These are phyloP conservation scores for Venturia pyrina DNA, from an alignment of 2,329 filamentous ascomycete genomes.

Conservation along the genomic window DNA sequence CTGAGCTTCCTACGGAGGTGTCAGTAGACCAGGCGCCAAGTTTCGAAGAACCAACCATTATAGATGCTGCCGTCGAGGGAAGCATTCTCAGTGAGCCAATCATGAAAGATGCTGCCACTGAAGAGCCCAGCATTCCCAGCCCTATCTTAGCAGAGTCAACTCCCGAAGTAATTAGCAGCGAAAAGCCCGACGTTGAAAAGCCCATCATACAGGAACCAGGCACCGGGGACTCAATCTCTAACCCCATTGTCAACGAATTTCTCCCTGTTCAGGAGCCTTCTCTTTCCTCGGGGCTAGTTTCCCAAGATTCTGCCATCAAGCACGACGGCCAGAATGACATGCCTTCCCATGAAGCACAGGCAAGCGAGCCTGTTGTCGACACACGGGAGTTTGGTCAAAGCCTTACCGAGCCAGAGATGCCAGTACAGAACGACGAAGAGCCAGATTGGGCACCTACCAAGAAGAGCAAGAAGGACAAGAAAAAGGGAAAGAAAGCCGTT, in stretches of 20 bases:
- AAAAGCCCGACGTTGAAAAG: not conserved
- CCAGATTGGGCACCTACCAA: conserved; percentile 15
- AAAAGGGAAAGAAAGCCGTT: conserved; percentile 11
- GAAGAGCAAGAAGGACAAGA: conserved; percentile 22
- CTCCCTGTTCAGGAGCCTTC: not conserved
- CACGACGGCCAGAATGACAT: not conserved
- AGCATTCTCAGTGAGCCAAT: not conserved
- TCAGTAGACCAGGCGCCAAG: not conserved
- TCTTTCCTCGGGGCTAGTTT: no score
- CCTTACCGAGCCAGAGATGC: not conserved
- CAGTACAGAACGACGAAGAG: conserved; percentile 3
- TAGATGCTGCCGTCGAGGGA: not conserved
- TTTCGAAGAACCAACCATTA: not conserved
- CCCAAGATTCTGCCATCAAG: not conserved
- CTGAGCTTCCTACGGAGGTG: not conserved
- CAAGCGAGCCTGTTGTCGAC: not conserved
- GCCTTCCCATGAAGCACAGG: not conserved
- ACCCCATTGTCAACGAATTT: not conserved
- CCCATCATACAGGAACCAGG: not conserved
- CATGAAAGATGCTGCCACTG: not conserved
- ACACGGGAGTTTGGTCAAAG: not conserved
- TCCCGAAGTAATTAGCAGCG: not conserved
- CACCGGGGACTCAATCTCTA: not conserved
- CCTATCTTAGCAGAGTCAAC: not conserved
- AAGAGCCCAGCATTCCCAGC: not conserved